These are phyloP conservation scores for Diaporthe ilicicola DNA, from an alignment of 2,329 filamentous ascomycete genomes.

Conservation along the genomic window DNA sequence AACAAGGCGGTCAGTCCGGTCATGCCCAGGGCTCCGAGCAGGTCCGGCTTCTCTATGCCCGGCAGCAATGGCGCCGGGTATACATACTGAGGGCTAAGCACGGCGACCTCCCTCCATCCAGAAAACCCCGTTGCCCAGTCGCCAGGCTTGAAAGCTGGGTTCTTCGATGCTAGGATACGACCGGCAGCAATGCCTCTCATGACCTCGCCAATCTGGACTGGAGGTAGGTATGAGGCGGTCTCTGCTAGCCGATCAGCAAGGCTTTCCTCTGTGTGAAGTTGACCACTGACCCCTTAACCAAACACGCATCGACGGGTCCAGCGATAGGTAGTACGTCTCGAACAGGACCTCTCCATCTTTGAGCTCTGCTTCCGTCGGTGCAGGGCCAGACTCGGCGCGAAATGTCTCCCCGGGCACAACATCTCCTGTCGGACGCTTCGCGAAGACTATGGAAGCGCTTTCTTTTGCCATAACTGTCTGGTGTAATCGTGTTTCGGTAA, in stretches of 20 bases:
- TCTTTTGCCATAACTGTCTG: constrained; percentile 29
- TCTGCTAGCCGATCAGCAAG: constrained; percentile 20
- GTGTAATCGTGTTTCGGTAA: too few relatives aligned
- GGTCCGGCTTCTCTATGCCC: constrained; percentile 54
- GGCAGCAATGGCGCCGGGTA: constrained; percentile 39
- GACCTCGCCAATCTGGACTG: constrained; percentile 65
- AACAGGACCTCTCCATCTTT: constrained; percentile 64
- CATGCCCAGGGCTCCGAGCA: constrained; percentile 62
- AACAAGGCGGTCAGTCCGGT: constrained; percentile 75
- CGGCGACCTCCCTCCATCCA: constrained; percentile 67
- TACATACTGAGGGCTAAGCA: constrained; percentile 55
- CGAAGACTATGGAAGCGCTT: constrained; percentile 54
- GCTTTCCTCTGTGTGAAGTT: too few relatives aligned
- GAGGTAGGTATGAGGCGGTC: constrained; percentile 61
- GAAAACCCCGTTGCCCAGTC: constrained; percentile 57
- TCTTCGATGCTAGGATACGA: constrained; percentile 59
- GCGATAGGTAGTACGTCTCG: constrained; percentile 61
- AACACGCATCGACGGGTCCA: constrained; percentile 72
- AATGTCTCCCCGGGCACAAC: constrained; percentile 75
- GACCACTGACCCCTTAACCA: constrained; percentile 59
- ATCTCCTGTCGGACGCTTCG: constrained; percentile 66
- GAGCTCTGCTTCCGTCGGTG: constrained; percentile 56
- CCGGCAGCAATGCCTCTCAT: constrained; percentile 67
- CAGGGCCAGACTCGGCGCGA: constrained; percentile 56
- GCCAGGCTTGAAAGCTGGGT: constrained; percentile 55